Percentiles rank a stretch among this genome's conserved stretches.
Evolutionary conservation across 352 stramenopile genomes (phyloP).

Genomic region (Phytophthora chlamydospora): DNA sequence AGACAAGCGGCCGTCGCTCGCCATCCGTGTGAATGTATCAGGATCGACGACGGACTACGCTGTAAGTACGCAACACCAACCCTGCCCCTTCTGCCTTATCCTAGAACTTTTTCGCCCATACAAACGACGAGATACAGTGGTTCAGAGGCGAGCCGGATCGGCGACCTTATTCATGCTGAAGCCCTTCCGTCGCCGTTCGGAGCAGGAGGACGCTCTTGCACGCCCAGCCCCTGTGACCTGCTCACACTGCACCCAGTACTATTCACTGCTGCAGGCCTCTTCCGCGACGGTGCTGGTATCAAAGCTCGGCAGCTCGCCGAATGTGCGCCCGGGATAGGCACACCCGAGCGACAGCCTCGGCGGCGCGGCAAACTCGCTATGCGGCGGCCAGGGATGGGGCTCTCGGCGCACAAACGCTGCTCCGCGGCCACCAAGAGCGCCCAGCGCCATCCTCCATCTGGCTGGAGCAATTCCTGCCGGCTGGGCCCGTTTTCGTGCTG

Average conservation of each 20-base stretch:
- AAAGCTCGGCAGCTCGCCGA: too few relatives aligned
- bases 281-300: neutral
- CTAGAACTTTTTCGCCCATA: constrained; percentile 23
- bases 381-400: constrained; percentile 33
- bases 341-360: constrained; percentile 31
- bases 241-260: neutral
- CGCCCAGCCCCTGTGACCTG: constrained; percentile 9
- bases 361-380: constrained; percentile 10
- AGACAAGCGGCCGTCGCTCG: constrained; percentile 41
- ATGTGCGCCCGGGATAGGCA: constrained; percentile 28
- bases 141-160: constrained; percentile 5
- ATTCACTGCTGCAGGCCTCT: constrained; percentile 1
- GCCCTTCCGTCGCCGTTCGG: constrained; percentile 11
- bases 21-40: constrained; percentile 43
- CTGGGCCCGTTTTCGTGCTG: constrained; percentile 30
- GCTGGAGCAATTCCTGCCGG: constrained; percentile 9
- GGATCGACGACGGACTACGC: constrained; percentile 42
- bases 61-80: constrained; percentile 26
- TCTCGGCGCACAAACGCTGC: constrained; percentile 20
- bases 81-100: constrained; percentile 41
- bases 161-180: constrained; percentile 37
- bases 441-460: constrained; percentile 30
- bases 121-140: constrained; percentile 29
- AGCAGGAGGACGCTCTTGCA: constrained; percentile 24
- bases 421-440: constrained; percentile 10